phyloP scores from a whole-genome alignment of 306 rosid species.

The Datisca glomerata region DNA sequence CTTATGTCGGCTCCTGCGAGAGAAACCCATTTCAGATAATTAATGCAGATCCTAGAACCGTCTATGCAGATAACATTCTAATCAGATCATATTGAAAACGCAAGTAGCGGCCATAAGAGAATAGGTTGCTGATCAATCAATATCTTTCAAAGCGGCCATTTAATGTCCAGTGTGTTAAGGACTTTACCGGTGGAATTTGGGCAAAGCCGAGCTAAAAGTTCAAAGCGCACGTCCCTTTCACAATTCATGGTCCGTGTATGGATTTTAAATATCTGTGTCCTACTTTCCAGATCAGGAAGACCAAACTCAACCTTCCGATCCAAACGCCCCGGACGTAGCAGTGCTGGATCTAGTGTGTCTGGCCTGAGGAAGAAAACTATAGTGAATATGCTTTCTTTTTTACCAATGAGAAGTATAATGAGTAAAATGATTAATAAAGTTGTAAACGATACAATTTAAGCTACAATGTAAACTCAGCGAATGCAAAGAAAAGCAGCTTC shows the following conservation, averaged over 20 bases:
- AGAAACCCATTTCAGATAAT: not conserved
- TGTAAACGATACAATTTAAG: too few relatives aligned
- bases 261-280: conserved; percentile 94
- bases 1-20: conserved; percentile 88
- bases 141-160: too few relatives aligned
- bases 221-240: conserved; percentile 87
- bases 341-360: conserved; percentile 94
- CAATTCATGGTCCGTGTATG: conserved; percentile 98
- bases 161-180: too few relatives aligned
- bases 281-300: conserved; percentile 94
- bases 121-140: too few relatives aligned
- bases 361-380: conserved; percentile 49
- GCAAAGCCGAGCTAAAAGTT: conserved; percentile 92
- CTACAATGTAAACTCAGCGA: too few relatives aligned
- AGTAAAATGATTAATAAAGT: too few relatives aligned
- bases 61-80: too few relatives aligned
- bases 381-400: too few relatives aligned
- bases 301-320: conserved; percentile 99
- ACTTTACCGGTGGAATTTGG: conserved; percentile 89
- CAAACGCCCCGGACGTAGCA: conserved; percentile 86
- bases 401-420: too few relatives aligned
- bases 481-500: too few relatives aligned
- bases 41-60: not conserved
- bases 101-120: too few relatives aligned
- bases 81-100: too few relatives aligned